A percentile compares a stretch with the other conserved stretches of the same genome.
These are phyloP conservation scores for Begonia loranthoides DNA, from an alignment of 306 rosid species.

Conservation along the genomic window DNA sequence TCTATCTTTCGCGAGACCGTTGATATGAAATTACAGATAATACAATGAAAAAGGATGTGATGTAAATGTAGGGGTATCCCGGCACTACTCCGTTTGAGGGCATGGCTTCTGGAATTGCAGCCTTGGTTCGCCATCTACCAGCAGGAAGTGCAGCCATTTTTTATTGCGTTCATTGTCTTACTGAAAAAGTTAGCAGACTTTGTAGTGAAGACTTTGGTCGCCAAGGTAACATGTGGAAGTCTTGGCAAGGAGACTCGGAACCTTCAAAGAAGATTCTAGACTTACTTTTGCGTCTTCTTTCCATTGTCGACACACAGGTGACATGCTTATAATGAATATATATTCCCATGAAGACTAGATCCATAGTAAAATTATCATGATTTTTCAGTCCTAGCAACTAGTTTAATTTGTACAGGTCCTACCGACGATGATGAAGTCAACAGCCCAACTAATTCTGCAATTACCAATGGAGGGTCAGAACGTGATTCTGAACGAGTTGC, in stretches of 20 bases:
- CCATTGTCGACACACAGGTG: constrained; percentile 82
- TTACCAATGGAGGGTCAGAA: constrained; percentile 62
- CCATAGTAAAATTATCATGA: neutral
- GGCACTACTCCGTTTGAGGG: constrained; percentile 86
- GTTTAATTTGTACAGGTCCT: constrained; percentile 43
- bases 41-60: neutral
- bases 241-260: constrained; percentile 74
- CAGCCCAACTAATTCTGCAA: constrained; percentile 55
- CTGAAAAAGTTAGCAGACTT: constrained; percentile 44
- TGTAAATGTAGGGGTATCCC: constrained; percentile 64
- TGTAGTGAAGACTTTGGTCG: constrained; percentile 32
- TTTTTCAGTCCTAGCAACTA: neutral
- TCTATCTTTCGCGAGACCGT: too few species aligned
- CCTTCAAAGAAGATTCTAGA: constrained; percentile 75
- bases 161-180: constrained; percentile 58
- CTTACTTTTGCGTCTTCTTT: constrained; percentile 58
- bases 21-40: too few species aligned
- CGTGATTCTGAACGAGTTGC: constrained; percentile 58
- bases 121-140: constrained; percentile 69
- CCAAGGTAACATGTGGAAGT: constrained; percentile 53
- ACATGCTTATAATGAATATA: neutral
- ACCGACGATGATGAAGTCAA: constrained; percentile 63
- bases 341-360: neutral
- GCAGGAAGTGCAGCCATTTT: constrained; percentile 88
- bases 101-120: constrained; percentile 84